Percentiles rank a stretch among this genome's conserved stretches.
Evolutionary conservation across 305 asterid genomes (phyloP).

Genomic region (Withania somnifera): DNA sequence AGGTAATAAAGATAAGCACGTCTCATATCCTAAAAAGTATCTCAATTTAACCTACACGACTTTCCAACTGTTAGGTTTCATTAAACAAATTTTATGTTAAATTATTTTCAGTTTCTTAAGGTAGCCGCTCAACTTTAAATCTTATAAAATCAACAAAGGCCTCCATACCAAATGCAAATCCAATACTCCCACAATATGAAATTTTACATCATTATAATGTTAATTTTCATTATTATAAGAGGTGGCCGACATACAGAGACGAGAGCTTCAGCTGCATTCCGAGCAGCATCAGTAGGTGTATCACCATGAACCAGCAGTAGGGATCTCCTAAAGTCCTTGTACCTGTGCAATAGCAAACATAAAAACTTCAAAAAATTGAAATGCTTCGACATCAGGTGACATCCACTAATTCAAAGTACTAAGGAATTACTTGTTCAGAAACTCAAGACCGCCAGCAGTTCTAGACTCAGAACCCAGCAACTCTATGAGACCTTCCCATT

Average conservation of each 20-base stretch:
- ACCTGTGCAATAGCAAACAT: conserved; percentile 40
- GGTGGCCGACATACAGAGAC: conserved; percentile 46
- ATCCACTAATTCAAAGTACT: background rate
- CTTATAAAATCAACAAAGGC: background rate
- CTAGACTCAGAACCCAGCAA: conserved; percentile 68
- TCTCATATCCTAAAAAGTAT: background rate
- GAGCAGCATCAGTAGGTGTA: conserved; percentile 46
- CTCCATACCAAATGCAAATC: background rate
- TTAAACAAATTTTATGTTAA: background rate
- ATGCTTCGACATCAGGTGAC: background rate
- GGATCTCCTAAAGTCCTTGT: conserved; percentile 69
- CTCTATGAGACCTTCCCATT: conserved; percentile 97
- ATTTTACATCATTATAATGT: background rate
- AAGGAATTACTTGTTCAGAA: conserved; percentile 55
- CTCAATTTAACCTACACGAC: background rate
- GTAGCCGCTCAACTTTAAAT: background rate
- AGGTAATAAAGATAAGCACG: background rate
- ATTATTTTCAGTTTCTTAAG: background rate
- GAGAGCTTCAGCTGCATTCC: conserved; percentile 75
- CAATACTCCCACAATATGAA: background rate
- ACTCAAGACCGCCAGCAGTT: conserved; percentile 86
- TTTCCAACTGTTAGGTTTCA: background rate
- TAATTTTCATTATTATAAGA: background rate
- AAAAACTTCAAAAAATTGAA: background rate
- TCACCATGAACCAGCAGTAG: conserved; percentile 67